Percentiles rank a stretch among this genome's conserved stretches.
Conservation (phyloP, 2,329 filamentous ascomycete genomes). For the Beauveria rudraprayagi region DNA sequence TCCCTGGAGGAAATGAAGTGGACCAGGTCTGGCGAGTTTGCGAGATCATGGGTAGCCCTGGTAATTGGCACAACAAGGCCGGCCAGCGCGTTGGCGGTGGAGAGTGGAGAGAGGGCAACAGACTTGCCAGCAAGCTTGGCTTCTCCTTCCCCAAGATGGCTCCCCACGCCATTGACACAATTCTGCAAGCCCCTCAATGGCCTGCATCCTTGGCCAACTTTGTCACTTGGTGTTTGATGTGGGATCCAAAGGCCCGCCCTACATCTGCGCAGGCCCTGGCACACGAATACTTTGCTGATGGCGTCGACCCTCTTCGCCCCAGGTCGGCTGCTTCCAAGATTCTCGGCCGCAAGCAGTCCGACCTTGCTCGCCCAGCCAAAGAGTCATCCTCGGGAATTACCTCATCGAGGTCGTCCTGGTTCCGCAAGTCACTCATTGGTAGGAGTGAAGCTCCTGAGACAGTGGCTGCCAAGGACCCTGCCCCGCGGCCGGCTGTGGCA, state of each 20-base stretch:
- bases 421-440: constrained; percentile 86
- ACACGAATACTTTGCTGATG: constrained; percentile 91
- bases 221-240: constrained; percentile 98
- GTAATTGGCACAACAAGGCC: constrained; percentile 94
- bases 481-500: constrained; percentile 37
- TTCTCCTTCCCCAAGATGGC: constrained; percentile 99
- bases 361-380: constrained; percentile 61
- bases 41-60: constrained; percentile 98
- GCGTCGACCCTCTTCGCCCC: constrained; percentile 83
- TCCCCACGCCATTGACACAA: constrained; percentile 90
- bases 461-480: constrained; percentile 41
- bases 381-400: constrained; percentile 53
- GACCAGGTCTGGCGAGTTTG: constrained; percentile 98
- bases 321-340: constrained; percentile 82
- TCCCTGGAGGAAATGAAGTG: constrained; percentile 95
- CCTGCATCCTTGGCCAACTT: constrained; percentile 80
- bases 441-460: constrained; percentile 62
- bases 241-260: constrained; percentile 88
- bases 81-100: constrained; percentile 83
- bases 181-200: constrained; percentile 86
- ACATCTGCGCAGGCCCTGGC: constrained; percentile 90
- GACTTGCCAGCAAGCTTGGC: constrained; percentile 87
- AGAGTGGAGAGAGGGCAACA: constrained; percentile 92
- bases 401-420: constrained; percentile 87
- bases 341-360: constrained; percentile 83